Evolutionary conservation across 257 asterid genomes (phyloP), one percentile per base, ranked within the genome.

Genomic region (Verbena officinalis): DNA sequence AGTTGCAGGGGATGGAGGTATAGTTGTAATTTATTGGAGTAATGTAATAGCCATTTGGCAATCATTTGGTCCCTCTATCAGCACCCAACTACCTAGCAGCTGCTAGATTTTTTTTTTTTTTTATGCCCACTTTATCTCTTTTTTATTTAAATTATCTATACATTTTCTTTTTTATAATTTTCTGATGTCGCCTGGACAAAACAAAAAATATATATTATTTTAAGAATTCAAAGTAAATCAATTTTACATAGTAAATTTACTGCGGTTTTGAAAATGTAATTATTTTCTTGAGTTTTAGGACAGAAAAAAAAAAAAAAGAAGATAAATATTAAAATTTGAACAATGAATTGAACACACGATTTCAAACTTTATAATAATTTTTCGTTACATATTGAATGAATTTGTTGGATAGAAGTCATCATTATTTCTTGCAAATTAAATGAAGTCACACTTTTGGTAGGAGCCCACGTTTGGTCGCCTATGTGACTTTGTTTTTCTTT

Each of bases 361-460:
- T 27, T 27, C 4, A 27, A 27, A 27, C 33, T 27, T 5, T 2
- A 27, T 27, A 27, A 27, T n/a, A 27, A 27, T 27, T 27, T 2
- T 27, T 27, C 33, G 33, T 27, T 27, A 27, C 33, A 2, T 2
- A 27, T 27, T 27, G 5, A 27, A 27, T 27, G 55, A 17, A 69
- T 12, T 36, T 48, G 59, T 59, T 50, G 2, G 20, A 49, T 24
- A 1, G 9, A 19, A 42, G 15, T 14, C 56, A 59, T 65, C 64
- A 83, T 77, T 79, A 76, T 84, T 77, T 56, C 90, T 87, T 83
- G 12, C 56, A 75, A 64, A 17, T 59, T 60, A 72, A 76, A 70
- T 83, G 81, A 83, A 77, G 64, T 58, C 78, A 73, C 80, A 69
- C 77, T 82, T 54, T 52, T 62, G 67, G 72, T 80, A 38, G 81